Percentiles rank a stretch among this genome's conserved stretches.
Evolutionary conservation across 352 stramenopile genomes (phyloP).

Genomic region (Peronospora belbahrii): DNA sequence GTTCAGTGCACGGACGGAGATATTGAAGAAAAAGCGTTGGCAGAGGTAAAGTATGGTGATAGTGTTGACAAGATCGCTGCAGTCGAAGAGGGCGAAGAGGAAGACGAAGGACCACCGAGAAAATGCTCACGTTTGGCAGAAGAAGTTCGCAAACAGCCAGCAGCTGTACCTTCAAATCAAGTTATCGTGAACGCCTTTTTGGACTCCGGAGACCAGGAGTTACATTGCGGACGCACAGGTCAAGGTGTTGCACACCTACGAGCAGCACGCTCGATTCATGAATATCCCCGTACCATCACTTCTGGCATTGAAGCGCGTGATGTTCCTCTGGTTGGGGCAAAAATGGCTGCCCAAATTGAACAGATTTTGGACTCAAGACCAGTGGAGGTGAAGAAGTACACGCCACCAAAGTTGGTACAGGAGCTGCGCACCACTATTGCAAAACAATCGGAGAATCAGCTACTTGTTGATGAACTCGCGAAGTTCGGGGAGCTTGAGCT

Average conservation of each 20-base stretch:
- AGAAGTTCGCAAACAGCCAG: slow-evolving; percentile 30
- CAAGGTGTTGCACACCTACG: slow-evolving; percentile 52
- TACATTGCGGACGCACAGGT: slow-evolving; percentile 43
- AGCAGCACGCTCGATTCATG: slow-evolving; percentile 41
- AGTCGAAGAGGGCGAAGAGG: neutral
- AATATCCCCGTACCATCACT: slow-evolving; percentile 35
- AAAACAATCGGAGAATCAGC: slow-evolving; percentile 47
- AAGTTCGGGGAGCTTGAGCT: slow-evolving; percentile 53
- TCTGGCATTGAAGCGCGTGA: slow-evolving; percentile 24
- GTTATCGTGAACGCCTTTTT: slow-evolving; percentile 55
- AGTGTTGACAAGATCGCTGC: neutral
- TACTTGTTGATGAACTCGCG: slow-evolving; percentile 42
- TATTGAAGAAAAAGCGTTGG: neutral
- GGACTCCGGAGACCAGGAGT: slow-evolving; percentile 40
- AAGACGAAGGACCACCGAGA: slow-evolving; percentile 9
- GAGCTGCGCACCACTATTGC: slow-evolving; percentile 29
- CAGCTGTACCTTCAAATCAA: slow-evolving; percentile 37
- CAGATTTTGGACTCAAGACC: slow-evolving; percentile 38
- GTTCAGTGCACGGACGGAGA: neutral
- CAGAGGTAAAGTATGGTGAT: slow-evolving; percentile 6
- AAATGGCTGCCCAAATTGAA: slow-evolving; percentile 46
- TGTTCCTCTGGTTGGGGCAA: slow-evolving; percentile 34
- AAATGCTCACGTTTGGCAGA: slow-evolving; percentile 38
- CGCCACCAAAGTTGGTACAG: slow-evolving; percentile 27
- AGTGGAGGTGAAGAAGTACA: slow-evolving; percentile 27